These are phyloP conservation scores for Myxozyma vanderwaltii DNA, from an alignment of 805 yeast genomes.

Conservation along the genomic window DNA sequence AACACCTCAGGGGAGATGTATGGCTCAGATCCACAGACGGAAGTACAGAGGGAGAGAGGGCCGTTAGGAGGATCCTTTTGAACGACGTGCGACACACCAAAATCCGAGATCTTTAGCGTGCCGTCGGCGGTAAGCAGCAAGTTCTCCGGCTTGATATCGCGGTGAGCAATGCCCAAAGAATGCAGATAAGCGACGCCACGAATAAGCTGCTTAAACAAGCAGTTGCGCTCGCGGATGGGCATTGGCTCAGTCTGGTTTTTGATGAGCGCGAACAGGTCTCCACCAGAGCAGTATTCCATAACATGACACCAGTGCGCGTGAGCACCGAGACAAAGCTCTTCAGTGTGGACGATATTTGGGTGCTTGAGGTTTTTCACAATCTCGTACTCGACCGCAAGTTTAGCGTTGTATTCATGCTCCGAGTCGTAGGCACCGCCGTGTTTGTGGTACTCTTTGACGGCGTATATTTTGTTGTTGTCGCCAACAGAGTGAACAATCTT, in stretches of 20 bases:
- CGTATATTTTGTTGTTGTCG: constrained; percentile 51
- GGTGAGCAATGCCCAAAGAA: constrained; percentile 83
- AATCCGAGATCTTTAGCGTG: constrained; percentile 77
- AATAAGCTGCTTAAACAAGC: constrained; percentile 82
- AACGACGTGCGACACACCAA: constrained; percentile 75
- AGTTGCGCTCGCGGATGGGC: constrained; percentile 83
- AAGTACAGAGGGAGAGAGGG: constrained; percentile 65
- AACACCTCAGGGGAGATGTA: constrained; percentile 85
- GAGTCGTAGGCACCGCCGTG: constrained; percentile 61
- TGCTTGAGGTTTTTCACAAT: constrained; percentile 78
- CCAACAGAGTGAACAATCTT: constrained; percentile 32
- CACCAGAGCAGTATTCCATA: constrained; percentile 82
- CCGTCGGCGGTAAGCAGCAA: constrained; percentile 73
- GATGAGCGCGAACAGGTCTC: constrained; percentile 77
- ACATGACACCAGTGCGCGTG: constrained; percentile 42
- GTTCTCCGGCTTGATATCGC: constrained; percentile 90
- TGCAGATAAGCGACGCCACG: constrained; percentile 88
- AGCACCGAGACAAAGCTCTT: constrained; percentile 53
- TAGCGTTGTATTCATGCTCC: constrained; percentile 57
- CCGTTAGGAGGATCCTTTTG: constrained; percentile 50
- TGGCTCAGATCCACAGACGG: constrained; percentile 83
- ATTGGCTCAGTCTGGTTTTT: constrained; percentile 71
- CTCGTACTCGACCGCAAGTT: constrained; percentile 81
- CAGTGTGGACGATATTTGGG: constrained; percentile 71
- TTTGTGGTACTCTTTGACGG: constrained; percentile 83